These are phyloP conservation scores for Apiospora phragmitis DNA, from an alignment of 2,329 filamentous ascomycete genomes.

Conservation along the genomic window DNA sequence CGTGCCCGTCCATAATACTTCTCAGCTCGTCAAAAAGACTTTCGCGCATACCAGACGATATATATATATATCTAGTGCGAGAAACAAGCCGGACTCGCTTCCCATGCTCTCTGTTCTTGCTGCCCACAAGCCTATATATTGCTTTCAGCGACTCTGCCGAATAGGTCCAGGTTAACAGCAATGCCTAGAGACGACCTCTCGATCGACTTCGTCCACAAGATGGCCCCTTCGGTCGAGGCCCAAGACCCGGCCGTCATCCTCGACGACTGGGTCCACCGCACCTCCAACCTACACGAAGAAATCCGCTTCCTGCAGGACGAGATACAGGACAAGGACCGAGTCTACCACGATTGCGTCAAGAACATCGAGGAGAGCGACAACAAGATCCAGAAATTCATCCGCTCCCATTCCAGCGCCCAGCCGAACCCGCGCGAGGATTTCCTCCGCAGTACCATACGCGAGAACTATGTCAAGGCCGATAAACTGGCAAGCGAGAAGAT, in stretches of 20 bases:
- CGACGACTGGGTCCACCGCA: conserved; percentile 75
- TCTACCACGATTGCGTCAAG: conserved; percentile 67
- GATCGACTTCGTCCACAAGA: conserved; percentile 69
- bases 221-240: conserved; percentile 58
- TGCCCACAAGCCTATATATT: not conserved
- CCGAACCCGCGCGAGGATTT: conserved; percentile 74
- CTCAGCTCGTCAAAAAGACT: not conserved
- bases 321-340: conserved; percentile 75
- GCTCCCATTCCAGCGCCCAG: conserved; percentile 71
- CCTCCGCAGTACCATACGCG: conserved; percentile 64
- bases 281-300: conserved; percentile 79
- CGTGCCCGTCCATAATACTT: not conserved
- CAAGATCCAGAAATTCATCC: conserved; percentile 80
- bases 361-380: conserved; percentile 71
- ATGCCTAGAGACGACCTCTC: conserved; percentile 74
- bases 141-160: conserved; percentile 19
- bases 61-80: not conserved
- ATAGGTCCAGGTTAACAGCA: conserved; percentile 53
- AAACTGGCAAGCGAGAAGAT: conserved; percentile 75
- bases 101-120: conserved; percentile 3
- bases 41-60: not conserved
- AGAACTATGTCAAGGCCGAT: conserved; percentile 69
- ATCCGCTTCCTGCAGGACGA: conserved; percentile 83
- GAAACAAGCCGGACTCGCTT: not conserved
- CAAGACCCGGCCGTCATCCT: conserved; percentile 69